Evolutionary conservation across 2,329 filamentous ascomycete species (phyloP).

Genomic region (Stachybotrys elegans): DNA sequence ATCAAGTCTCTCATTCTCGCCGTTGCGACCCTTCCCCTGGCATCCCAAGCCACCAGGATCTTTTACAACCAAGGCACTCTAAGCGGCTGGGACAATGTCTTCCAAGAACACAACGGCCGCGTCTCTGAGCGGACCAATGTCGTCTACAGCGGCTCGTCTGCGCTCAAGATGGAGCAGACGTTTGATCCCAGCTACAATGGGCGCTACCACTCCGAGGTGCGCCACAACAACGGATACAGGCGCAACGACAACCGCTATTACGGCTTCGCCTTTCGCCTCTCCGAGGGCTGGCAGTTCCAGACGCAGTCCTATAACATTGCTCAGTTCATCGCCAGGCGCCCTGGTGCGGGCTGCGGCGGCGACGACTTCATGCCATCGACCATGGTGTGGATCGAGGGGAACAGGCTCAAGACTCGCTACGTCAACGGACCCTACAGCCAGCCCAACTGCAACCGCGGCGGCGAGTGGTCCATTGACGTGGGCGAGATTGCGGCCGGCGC

Average conservation of each 20-base stretch:
- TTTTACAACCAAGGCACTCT: constrained; percentile 38
- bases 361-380: constrained; percentile 43
- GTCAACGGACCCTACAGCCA: constrained; percentile 20
- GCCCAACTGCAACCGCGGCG: constrained; percentile 17
- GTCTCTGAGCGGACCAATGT: constrained; percentile 36
- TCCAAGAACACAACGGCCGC: constrained; percentile 35
- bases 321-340: constrained; percentile 47
- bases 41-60: constrained; percentile 24
- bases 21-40: constrained; percentile 17
- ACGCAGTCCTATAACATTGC: constrained; percentile 41
- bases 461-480: constrained; percentile 19
- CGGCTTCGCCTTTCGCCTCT: constrained; percentile 46
- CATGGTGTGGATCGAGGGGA: constrained; percentile 41
- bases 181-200: constrained; percentile 35
- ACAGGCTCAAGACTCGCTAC: constrained; percentile 36
- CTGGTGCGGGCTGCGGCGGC: constrained; percentile 31
- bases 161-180: constrained; percentile 40
- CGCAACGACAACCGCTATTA: constrained; percentile 41
- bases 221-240: constrained; percentile 37
- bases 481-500: constrained; percentile 33
- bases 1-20: constrained; percentile 2
- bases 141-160: constrained; percentile 28
- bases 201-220: constrained; percentile 45
- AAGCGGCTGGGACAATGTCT: constrained; percentile 33
- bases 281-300: constrained; percentile 39